Conservation (phyloP, 345 rosid genomes). For the Anacardium occidentale region DNA sequence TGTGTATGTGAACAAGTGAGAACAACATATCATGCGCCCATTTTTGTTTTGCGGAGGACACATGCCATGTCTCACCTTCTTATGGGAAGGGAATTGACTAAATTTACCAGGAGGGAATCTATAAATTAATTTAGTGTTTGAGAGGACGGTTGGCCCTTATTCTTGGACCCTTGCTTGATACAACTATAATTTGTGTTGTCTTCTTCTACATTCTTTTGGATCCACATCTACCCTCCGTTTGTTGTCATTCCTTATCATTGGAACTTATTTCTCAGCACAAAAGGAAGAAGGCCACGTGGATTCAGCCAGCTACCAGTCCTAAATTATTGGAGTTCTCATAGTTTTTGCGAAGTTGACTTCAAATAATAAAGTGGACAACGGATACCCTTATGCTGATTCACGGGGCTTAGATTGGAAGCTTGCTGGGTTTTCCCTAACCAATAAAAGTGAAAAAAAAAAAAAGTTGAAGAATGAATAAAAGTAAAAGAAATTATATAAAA, state of each 20-base stretch:
- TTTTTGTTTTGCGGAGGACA: conserved; percentile 15
- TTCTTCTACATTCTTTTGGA: conserved; percentile 19
- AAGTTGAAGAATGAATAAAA: neutral
- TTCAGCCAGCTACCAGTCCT: neutral
- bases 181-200: conserved; percentile 11
- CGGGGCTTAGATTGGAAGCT: neutral
- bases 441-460: neutral
- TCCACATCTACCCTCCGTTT: conserved; percentile 1
- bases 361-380: neutral
- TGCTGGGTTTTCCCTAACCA: neutral
- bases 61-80: conserved; percentile 29
- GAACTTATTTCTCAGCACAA: conserved; percentile 17
- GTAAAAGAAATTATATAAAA: no score
- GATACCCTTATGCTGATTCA: no score
- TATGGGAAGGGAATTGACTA: conserved; percentile 13
- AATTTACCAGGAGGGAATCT: neutral
- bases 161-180: conserved; percentile 6
- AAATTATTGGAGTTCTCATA: neutral
- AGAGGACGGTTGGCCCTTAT: conserved; percentile 2
- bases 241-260: conserved; percentile 27
- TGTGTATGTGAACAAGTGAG: neutral
- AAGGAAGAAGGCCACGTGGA: conserved; percentile 3
- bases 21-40: conserved; percentile 23
- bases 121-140: neutral
- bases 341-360: conserved; percentile 13